Evolutionary conservation across 768 basidiomycete species (phyloP), one percentile per base, ranked within the genome.

Genomic region (Rhodotorula paludigena): DNA sequence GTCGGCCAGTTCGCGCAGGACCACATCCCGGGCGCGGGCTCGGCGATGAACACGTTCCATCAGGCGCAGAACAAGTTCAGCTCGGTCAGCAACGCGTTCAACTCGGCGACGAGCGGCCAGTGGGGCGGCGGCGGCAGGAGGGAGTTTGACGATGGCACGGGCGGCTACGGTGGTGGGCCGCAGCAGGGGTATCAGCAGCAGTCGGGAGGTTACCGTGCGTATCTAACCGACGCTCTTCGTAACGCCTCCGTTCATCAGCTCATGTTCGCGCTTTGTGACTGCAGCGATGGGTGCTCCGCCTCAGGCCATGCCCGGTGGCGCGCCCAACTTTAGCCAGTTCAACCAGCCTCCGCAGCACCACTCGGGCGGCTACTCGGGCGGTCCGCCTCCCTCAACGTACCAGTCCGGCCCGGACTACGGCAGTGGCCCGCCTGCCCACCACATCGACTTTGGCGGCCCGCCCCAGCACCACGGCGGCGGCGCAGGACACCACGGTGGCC

Each of bases 1-100:
- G 66, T 72, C 45, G 59, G 63, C 7, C 56, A 55, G 21, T 72
- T 68, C 32, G 71, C 71, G 11, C 60, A 62, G 58, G 60, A 69
- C 39, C 44, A 73, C 71, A 49, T 73, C 25, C 71, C 71, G 14
- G 71, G 67, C 12, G 66, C 68, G 14, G 39, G 33, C 23, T 20
- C 39, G 28, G 71, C 63, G 2, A 69, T 73, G 55, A 53, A 54
- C 35, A 54, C 57, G 36, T 57, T 64, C 56, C 61, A 61, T 45
- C 25, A 30, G 38, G 71, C 60, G n/a, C 62, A 63, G 41, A 23
- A 63, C 32, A 60, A 44, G 38, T 60, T 63, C 58, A 42, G 44
- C n/a, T 38, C 33, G 23, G 56, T 67, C 23, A 36, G 28, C 44
- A 14, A 25, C 49, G 21, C 30, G 59, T 51, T 60, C 45, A 59